Evolutionary conservation across 257 asterid species (phyloP).

Genomic region (Nicotiana benthamiana): DNA sequence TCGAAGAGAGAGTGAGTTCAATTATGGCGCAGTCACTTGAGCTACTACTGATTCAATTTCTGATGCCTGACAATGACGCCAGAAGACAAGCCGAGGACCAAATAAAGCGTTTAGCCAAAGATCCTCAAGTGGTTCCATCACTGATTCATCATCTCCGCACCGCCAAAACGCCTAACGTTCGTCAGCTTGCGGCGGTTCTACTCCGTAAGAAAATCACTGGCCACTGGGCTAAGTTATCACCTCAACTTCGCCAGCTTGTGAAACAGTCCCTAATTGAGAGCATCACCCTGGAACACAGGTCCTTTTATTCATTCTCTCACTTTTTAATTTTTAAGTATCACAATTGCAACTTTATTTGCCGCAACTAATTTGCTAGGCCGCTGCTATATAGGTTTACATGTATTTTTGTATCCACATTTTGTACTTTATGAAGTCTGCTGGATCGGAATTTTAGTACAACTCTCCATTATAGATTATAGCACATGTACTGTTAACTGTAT

Average conservation of each 20-base stretch:
- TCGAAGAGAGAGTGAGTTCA: background rate
- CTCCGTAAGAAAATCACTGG: conserved; percentile 98
- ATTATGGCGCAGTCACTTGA: conserved; percentile 92
- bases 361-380: background rate
- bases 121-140: conserved; percentile 98
- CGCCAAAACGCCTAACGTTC: conserved; percentile 95
- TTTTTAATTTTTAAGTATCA: background rate
- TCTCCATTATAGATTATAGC: background rate
- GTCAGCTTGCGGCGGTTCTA: conserved; percentile 94
- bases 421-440: background rate
- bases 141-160: conserved; percentile 88
- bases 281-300: conserved; percentile 97
- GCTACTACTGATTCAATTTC: conserved; percentile 71
- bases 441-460: background rate
- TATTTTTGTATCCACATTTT: background rate
- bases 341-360: background rate
- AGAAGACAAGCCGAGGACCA: conserved; percentile 98
- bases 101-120: conserved; percentile 88
- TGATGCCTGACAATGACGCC: conserved; percentile 99
- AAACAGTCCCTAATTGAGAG: conserved; percentile 89
- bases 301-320: background rate
- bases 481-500: background rate
- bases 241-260: conserved; percentile 66
- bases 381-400: background rate
- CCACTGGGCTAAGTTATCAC: conserved; percentile 85